Percentiles rank a stretch among this genome's conserved stretches.
These are phyloP conservation scores for Pythium oligandrum DNA, from an alignment of 352 stramenopile species.

Conservation along the genomic window DNA sequence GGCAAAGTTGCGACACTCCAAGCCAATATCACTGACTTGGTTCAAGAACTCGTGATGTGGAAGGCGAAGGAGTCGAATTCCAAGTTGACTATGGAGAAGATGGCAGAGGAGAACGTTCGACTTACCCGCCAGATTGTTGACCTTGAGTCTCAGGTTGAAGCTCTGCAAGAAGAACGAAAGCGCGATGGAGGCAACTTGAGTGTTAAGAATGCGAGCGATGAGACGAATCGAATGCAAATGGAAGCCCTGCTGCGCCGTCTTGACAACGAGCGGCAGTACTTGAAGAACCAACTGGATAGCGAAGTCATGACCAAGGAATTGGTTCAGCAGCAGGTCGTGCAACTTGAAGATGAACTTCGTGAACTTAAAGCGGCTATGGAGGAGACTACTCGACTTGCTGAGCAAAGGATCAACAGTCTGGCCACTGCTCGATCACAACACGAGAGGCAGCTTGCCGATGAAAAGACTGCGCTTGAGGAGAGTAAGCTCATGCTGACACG, in stretches of 20 bases:
- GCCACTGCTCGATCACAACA: constrained; percentile 13
- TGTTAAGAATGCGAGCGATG: constrained; percentile 64
- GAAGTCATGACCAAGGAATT: constrained; percentile 46
- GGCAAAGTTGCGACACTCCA: constrained; percentile 61
- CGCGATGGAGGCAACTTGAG: constrained; percentile 34
- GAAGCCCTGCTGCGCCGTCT: constrained; percentile 67
- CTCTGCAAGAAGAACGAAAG: constrained; percentile 50
- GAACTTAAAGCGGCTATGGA: constrained; percentile 34
- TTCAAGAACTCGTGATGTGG: constrained; percentile 60
- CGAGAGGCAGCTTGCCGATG: constrained; percentile 32
- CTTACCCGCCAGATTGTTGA: constrained; percentile 63
- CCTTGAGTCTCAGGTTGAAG: constrained; percentile 47
- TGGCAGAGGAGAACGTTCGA: constrained; percentile 63
- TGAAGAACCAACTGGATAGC: constrained; percentile 70
- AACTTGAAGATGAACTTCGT: constrained; percentile 39
- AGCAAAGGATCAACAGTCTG: constrained; percentile 37
- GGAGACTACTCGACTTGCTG: constrained; percentile 24
- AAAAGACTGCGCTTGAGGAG: constrained; percentile 42
- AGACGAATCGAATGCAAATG: constrained; percentile 75
- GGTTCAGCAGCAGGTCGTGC: constrained; percentile 29
- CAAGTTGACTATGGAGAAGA: constrained; percentile 67
- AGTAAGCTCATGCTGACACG: constrained; percentile 40
- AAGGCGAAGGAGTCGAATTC: constrained; percentile 66
- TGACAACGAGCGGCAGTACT: constrained; percentile 77
- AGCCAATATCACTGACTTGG: constrained; percentile 70